Conservation (phyloP, 257 asterid species). For the Solanum neorickii region DNA sequence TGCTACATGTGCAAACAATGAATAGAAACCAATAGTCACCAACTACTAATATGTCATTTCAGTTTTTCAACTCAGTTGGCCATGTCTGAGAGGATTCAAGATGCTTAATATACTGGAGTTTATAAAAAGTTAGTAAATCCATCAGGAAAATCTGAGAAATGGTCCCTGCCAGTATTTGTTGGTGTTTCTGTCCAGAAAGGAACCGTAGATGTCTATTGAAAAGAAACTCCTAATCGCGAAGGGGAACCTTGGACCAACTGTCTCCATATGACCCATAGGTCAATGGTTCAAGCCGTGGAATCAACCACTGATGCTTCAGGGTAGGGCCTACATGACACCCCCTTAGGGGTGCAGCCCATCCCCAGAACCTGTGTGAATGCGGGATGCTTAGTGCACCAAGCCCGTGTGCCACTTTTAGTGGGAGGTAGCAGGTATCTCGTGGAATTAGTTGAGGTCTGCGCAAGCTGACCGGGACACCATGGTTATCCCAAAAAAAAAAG, state of each 20-base stretch:
- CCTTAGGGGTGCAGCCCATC: not conserved
- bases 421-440: not conserved
- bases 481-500: not conserved
- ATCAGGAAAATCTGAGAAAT: not conserved
- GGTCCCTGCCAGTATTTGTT: not conserved
- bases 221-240: not conserved
- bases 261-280: not conserved
- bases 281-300: not conserved
- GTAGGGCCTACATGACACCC: not conserved
- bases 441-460: not conserved
- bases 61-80: not conserved
- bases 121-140: not conserved
- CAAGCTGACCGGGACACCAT: not conserved
- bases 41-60: not conserved
- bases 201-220: not conserved
- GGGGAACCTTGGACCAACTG: not conserved
- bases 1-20: not conserved
- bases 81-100: not conserved
- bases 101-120: not conserved
- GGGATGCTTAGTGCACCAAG: not conserved
- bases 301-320: not conserved
- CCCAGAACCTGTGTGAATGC: not conserved
- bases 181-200: not conserved
- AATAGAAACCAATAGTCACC: not conserved
- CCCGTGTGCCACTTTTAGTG: not conserved